These are phyloP conservation scores for Naematelia aurantialba DNA, from an alignment of 768 basidiomycete genomes.

Conservation along the genomic window DNA sequence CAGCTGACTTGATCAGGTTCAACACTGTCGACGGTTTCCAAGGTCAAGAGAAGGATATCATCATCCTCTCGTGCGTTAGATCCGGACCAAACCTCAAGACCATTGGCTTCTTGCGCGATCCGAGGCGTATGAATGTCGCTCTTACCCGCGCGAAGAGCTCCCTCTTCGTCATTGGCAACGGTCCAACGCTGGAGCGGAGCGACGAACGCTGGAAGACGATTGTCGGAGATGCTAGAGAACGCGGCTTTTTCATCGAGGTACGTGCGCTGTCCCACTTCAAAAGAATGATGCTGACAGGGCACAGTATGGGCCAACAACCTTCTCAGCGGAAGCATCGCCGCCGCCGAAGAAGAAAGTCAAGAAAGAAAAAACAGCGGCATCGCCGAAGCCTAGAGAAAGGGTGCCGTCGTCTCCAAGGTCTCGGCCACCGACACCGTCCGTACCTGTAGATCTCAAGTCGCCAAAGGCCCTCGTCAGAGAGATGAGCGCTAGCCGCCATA, in stretches of 20 bases:
- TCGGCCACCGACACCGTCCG: no score
- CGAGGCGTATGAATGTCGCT: constrained; percentile 96
- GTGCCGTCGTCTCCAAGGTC: neutral
- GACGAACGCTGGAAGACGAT: constrained; percentile 75
- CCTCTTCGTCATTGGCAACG: constrained; percentile 87
- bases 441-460: neutral
- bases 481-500: neutral
- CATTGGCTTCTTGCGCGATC: constrained; percentile 84
- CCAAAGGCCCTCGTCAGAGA: neutral
- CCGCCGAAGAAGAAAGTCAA: constrained; percentile 11
- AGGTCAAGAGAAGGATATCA: constrained; percentile 97
- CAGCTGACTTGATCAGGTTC: constrained; percentile 54
- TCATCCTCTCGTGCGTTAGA: constrained; percentile 94
- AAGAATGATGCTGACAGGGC: constrained; percentile 1
- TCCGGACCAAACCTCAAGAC: constrained; percentile 76
- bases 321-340: constrained; percentile 16
- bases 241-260: constrained; percentile 66
- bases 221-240: constrained; percentile 67
- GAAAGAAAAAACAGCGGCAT: constrained; percentile 9
- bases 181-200: constrained; percentile 80
- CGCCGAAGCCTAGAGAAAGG: neutral
- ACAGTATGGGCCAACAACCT: constrained; percentile 27
- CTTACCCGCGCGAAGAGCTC: constrained; percentile 94
- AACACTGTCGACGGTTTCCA: constrained; percentile 99
- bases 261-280: constrained; percentile 24